Conservation (phyloP, 768 basidiomycete species). For the Boletus rubescentipes region DNA sequence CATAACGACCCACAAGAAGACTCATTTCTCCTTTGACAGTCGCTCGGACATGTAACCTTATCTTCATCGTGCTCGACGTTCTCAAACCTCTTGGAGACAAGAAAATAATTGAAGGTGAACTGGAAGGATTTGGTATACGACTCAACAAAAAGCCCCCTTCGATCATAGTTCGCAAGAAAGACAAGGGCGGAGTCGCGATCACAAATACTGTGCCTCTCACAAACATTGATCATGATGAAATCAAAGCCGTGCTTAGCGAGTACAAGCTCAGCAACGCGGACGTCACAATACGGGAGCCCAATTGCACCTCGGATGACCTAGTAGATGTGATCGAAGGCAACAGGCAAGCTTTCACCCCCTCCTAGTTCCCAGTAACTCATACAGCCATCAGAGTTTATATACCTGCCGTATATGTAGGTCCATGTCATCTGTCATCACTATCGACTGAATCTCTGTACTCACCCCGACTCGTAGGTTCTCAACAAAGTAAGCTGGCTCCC, state of each 20-base stretch:
- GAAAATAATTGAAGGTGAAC: slow-evolving; percentile 83
- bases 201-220: slow-evolving; percentile 97
- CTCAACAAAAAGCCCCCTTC: slow-evolving; percentile 93
- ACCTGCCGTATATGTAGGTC: slow-evolving; percentile 81
- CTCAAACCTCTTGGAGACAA: slow-evolving; percentile 98
- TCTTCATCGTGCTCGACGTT: slow-evolving; percentile 98
- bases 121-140: slow-evolving; percentile 98
- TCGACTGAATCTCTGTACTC: background rate
- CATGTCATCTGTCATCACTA: background rate
- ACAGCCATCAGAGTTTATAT: slow-evolving; percentile 74
- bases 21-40: slow-evolving; percentile 46
- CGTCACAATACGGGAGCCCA: slow-evolving; percentile 89
- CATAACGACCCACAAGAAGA: background rate
- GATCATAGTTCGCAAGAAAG: slow-evolving; percentile 80
- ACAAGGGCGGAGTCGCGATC: slow-evolving; percentile 89
- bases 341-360: slow-evolving; percentile 41
- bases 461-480: slow-evolving; percentile 50
- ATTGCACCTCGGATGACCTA: slow-evolving; percentile 91
- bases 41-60: slow-evolving; percentile 95
- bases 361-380: slow-evolving; percentile 2
- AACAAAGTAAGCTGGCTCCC: slow-evolving; percentile 63
- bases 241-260: slow-evolving; percentile 92
- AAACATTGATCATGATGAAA: slow-evolving; percentile 93
- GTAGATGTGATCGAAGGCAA: slow-evolving; percentile 98
- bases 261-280: slow-evolving; percentile 89